phyloP scores from a whole-genome alignment of 345 rosid genomes.

The Sisymbrium altissimum region DNA sequence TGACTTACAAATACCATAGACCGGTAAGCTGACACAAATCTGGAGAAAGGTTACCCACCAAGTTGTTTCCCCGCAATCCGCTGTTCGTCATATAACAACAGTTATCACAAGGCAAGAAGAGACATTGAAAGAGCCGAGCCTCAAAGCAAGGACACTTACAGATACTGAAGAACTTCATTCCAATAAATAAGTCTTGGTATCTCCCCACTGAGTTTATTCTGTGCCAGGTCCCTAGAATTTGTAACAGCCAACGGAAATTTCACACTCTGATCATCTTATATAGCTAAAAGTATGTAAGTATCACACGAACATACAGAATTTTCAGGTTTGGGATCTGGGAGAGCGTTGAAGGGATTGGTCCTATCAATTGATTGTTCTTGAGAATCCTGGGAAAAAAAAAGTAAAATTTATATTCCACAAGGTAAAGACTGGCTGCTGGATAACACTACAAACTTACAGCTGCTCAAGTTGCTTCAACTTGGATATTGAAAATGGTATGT shows the following conservation, averaged over 20 bases:
- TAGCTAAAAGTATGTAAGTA: neutral
- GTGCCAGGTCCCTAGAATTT: conserved; percentile 76
- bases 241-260: neutral
- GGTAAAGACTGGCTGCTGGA: neutral
- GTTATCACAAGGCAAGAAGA: neutral
- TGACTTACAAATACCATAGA: conserved; percentile 96
- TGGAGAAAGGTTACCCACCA: conserved; percentile 79
- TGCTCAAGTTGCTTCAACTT: conserved; percentile 80
- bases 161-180: conserved; percentile 97
- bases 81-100: conserved; percentile 34
- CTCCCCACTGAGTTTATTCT: conserved; percentile 86
- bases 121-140: neutral
- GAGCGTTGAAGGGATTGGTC: conserved; percentile 86
- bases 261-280: neutral
- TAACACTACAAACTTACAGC: conserved; percentile 50
- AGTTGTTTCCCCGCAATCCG: conserved; percentile 88
- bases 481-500: conserved; percentile 85
- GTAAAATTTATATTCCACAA: conserved; percentile 1
- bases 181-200: conserved; percentile 97
- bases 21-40: conserved; percentile 96
- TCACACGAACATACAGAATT: conserved; percentile 54
- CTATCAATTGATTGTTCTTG: conserved; percentile 85
- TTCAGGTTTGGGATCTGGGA: conserved; percentile 96
- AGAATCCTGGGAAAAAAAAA: conserved; percentile 42
- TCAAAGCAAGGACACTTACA: conserved; percentile 51